These are phyloP conservation scores for Sporothrix luriei DNA, from an alignment of 2,329 filamentous ascomycete species.

Conservation along the genomic window DNA sequence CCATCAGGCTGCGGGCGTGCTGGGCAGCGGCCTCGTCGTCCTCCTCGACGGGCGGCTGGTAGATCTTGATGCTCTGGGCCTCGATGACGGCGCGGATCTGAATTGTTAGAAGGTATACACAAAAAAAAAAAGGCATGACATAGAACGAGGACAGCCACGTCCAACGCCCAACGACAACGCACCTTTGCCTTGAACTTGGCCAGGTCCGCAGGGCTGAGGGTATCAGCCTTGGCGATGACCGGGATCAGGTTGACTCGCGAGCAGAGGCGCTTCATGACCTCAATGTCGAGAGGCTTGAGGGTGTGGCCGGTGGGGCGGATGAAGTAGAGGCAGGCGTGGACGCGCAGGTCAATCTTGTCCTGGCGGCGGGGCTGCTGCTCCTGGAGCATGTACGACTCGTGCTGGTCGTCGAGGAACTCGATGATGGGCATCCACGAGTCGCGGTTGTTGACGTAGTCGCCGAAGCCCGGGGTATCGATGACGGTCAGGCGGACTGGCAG, in stretches of 20 bases:
- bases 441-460: slow-evolving; percentile 99
- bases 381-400: slow-evolving; percentile 99
- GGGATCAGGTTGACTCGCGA: slow-evolving; percentile 98
- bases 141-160: too few relatives aligned
- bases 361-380: slow-evolving; percentile 97
- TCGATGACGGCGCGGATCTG: slow-evolving; percentile 95
- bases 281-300: slow-evolving; percentile 96
- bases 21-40: slow-evolving; percentile 95
- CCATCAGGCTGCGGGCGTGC: slow-evolving; percentile 91
- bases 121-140: too few relatives aligned
- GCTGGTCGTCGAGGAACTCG: slow-evolving; percentile 99
- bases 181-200: slow-evolving; percentile 94
- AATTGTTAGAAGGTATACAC: slow-evolving; percentile 10
- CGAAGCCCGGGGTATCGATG: slow-evolving; percentile 98
- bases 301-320: slow-evolving; percentile 98
- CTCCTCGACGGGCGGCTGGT: slow-evolving; percentile 95
- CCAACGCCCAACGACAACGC: slow-evolving; percentile 8
- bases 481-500: slow-evolving; percentile 88
- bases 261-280: slow-evolving; percentile 99
- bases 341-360: slow-evolving; percentile 99
- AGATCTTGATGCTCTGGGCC: slow-evolving; percentile 99
- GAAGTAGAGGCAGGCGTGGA: slow-evolving; percentile 98
- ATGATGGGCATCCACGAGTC: slow-evolving; percentile 99
- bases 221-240: slow-evolving; percentile 98
- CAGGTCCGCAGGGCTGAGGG: slow-evolving; percentile 87